Percentiles rank a stretch among this genome's conserved stretches.
These are phyloP conservation scores for Asterella californica DNA, from an alignment of 225 moss, liverwort and hornwort species.

Conservation along the genomic window DNA sequence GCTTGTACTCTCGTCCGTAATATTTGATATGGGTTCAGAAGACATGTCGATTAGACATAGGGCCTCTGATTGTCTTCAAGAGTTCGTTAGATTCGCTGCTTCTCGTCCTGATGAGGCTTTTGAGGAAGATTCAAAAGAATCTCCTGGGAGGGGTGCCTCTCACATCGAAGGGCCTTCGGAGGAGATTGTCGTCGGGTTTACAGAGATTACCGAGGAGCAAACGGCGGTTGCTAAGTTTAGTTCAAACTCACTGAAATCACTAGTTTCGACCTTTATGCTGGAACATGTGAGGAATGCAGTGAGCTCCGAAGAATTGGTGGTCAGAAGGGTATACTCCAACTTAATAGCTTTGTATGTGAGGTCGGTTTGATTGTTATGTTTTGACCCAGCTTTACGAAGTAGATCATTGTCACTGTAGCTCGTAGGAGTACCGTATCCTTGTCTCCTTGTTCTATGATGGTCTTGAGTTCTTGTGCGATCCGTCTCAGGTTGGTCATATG, in stretches of 20 bases:
- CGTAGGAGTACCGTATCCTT: neutral
- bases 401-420: neutral
- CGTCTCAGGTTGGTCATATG: neutral
- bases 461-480: neutral
- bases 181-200: slow-evolving; percentile 20
- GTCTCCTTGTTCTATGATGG: neutral
- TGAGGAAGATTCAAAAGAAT: slow-evolving; percentile 16
- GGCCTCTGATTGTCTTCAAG: slow-evolving; percentile 72
- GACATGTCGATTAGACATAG: slow-evolving; percentile 91
- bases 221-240: slow-evolving; percentile 25
- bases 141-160: slow-evolving; percentile 17
- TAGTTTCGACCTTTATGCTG: slow-evolving; percentile 80
- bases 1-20: slow-evolving; percentile 73
- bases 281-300: slow-evolving; percentile 74
- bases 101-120: slow-evolving; percentile 46
- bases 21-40: slow-evolving; percentile 78
- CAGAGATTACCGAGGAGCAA: slow-evolving; percentile 29
- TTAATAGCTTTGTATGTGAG: neutral
- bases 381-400: neutral
- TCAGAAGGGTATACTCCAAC: slow-evolving; percentile 57
- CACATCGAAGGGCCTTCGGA: slow-evolving; percentile 22
- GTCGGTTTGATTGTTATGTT: neutral
- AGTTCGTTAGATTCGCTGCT: slow-evolving; percentile 72
- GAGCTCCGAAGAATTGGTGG: slow-evolving; percentile 69
- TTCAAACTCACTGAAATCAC: slow-evolving; percentile 48